A percentile compares a stretch with the other conserved stretches of the same genome.
Conservation (phyloP, 306 rosid genomes). For the Trifolium dubium region DNA sequence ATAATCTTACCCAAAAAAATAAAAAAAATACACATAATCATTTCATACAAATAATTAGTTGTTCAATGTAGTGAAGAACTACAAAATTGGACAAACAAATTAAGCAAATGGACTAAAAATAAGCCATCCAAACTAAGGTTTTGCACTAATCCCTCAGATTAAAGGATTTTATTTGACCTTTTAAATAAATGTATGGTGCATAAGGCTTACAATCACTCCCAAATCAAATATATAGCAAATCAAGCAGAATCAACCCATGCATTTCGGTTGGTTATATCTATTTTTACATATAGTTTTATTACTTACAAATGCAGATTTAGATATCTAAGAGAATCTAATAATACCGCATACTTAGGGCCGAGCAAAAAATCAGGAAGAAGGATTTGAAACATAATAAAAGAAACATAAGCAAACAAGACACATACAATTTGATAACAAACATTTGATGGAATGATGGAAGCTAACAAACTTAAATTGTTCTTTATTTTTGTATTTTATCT, state of each 20-base stretch:
- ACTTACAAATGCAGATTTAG: not conserved
- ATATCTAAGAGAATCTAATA: conserved; percentile 20
- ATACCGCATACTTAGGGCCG: conserved; percentile 4
- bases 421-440: conserved; percentile 1
- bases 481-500: conserved; percentile 35
- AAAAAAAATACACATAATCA: too few species aligned
- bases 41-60: not conserved
- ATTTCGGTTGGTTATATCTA: conserved; percentile 5
- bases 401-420: conserved; percentile 17
- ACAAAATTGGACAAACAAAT: not conserved
- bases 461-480: conserved; percentile 40
- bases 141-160: not conserved
- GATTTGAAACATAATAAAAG: conserved; percentile 11
- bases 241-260: conserved; percentile 14
- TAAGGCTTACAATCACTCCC: conserved; percentile 10
- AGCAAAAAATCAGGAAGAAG: conserved; percentile 25
- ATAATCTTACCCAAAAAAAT: too few species aligned
- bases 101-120: not conserved
- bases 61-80: not conserved
- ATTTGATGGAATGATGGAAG: conserved; percentile 36
- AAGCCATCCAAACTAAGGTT: conserved; percentile 2
- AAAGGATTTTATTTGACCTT: not conserved
- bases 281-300: not conserved
- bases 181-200: not conserved
- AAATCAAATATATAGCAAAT: conserved; percentile 29